A percentile compares a stretch with the other conserved stretches of the same genome.
These are phyloP conservation scores for Fistulifera pelliculosa DNA, from an alignment of 108 stramenopile species.

Conservation along the genomic window DNA sequence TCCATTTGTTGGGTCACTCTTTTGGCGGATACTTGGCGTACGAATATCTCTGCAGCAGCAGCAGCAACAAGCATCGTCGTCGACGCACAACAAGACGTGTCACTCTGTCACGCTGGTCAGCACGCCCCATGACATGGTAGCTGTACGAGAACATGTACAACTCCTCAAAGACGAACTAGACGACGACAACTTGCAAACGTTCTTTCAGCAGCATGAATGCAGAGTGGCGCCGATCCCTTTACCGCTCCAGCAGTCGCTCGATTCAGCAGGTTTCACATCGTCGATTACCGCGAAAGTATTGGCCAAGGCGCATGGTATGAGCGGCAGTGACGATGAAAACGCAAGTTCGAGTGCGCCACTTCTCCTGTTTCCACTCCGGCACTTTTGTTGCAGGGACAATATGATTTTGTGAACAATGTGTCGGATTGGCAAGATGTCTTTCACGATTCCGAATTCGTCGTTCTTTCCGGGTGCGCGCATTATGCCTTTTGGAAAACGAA, in stretches of 20 bases:
- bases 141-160: constrained; percentile 16
- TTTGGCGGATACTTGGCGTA: constrained; percentile 46
- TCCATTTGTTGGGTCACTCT: constrained; percentile 44
- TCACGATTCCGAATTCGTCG: constrained; percentile 1
- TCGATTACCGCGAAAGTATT: constrained; percentile 4
- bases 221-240: constrained; percentile 32
- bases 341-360: not conserved
- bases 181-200: constrained; percentile 23
- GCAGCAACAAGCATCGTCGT: not conserved
- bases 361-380: constrained; percentile 12
- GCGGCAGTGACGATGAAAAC: not conserved
- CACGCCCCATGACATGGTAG: constrained; percentile 33
- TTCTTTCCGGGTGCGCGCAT: constrained; percentile 29
- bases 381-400: constrained; percentile 38
- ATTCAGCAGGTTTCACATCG: constrained; percentile 37
- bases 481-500: constrained; percentile 39
- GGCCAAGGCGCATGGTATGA: not conserved
- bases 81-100: constrained; percentile 14
- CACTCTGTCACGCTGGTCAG: constrained; percentile 44
- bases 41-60: constrained; percentile 34
- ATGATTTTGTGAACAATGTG: constrained; percentile 37
- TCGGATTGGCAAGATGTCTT: constrained; percentile 24
- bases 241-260: constrained; percentile 40
- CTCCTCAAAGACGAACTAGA: constrained; percentile 23
- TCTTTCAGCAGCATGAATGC: constrained; percentile 56